A percentile compares a stretch with the other conserved stretches of the same genome.
Evolutionary conservation across 2,329 filamentous ascomycete genomes (phyloP).

Genomic region (Pezicula carpinea): DNA sequence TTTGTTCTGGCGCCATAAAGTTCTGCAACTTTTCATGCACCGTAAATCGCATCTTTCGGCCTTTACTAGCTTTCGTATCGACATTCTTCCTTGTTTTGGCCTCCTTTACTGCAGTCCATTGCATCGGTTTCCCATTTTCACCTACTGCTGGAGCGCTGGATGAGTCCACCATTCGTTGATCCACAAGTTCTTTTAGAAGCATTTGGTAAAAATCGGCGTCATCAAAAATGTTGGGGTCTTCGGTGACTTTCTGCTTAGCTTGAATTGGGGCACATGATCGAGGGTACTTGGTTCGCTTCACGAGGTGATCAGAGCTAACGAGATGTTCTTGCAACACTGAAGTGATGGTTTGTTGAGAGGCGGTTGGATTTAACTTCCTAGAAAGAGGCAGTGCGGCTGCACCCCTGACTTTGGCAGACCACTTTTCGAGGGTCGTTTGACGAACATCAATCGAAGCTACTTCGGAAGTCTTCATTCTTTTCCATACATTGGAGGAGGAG

Average conservation of each 20-base stretch:
- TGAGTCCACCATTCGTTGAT: slow-evolving; percentile 74
- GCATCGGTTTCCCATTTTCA: slow-evolving; percentile 33
- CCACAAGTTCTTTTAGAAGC: slow-evolving; percentile 86
- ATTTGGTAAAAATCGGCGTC: slow-evolving; percentile 94
- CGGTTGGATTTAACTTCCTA: slow-evolving; percentile 49
- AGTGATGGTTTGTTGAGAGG: slow-evolving; percentile 57
- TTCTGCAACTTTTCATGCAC: slow-evolving; percentile 97
- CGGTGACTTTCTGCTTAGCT: slow-evolving; percentile 48
- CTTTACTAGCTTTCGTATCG: slow-evolving; percentile 93
- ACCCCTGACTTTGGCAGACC: slow-evolving; percentile 75
- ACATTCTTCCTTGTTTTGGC: slow-evolving; percentile 78
- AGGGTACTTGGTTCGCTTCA: slow-evolving; percentile 65
- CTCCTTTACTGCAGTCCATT: slow-evolving; percentile 67
- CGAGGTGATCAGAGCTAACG: slow-evolving; percentile 57
- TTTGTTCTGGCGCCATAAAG: slow-evolving; percentile 91
- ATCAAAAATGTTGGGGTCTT: slow-evolving; percentile 71
- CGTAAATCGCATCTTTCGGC: slow-evolving; percentile 87
- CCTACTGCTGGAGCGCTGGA: slow-evolving; percentile 33
- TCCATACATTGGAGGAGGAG: slow-evolving; percentile 65
- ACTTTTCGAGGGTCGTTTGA: slow-evolving; percentile 76
- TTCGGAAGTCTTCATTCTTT: slow-evolving; percentile 64
- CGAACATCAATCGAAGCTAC: slow-evolving; percentile 53
- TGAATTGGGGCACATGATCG: slow-evolving; percentile 75
- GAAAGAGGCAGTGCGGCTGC: slow-evolving; percentile 51
- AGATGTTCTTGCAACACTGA: slow-evolving; percentile 66